A percentile compares a stretch with the other conserved stretches of the same genome.
phyloP scores from a whole-genome alignment of 202 grass and related monocot species.

The Setaria viridis region DNA sequence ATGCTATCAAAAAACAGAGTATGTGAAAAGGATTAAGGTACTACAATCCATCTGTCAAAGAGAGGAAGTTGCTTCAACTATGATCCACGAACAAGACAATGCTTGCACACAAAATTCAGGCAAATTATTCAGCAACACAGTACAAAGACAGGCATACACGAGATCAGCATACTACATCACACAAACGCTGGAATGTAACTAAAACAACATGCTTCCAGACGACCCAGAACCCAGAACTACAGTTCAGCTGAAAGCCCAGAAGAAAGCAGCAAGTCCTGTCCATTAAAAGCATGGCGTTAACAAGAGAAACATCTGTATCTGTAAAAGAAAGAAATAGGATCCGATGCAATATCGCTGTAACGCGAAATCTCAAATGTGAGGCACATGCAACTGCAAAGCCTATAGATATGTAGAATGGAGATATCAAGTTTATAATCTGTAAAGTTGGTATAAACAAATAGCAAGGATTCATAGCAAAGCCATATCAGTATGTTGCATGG shows the following conservation, averaged over 20 bases:
- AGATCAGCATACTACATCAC: neutral
- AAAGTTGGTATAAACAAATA: neutral
- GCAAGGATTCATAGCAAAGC: neutral
- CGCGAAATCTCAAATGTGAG: neutral
- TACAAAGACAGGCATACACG: neutral
- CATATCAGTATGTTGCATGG: neutral
- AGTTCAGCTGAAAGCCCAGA: neutral
- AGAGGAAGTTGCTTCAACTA: too few species aligned
- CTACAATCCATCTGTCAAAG: neutral
- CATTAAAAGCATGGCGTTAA: neutral
- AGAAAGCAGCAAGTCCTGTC: neutral
- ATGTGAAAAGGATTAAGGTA: neutral
- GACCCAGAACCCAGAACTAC: neutral
- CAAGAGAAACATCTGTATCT: neutral
- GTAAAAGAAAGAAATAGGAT: neutral
- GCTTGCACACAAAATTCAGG: neutral
- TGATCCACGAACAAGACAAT: neutral
- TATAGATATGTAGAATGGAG: neutral
- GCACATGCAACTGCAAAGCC: neutral
- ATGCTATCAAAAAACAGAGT: too few species aligned
- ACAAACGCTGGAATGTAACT: neutral
- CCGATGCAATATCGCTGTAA: neutral
- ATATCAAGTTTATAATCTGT: too few species aligned
- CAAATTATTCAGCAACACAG: neutral
- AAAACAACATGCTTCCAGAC: neutral